phyloP scores from a whole-genome alignment of 2,329 filamentous ascomycete genomes.

The Ophiosphaerella narmari region DNA sequence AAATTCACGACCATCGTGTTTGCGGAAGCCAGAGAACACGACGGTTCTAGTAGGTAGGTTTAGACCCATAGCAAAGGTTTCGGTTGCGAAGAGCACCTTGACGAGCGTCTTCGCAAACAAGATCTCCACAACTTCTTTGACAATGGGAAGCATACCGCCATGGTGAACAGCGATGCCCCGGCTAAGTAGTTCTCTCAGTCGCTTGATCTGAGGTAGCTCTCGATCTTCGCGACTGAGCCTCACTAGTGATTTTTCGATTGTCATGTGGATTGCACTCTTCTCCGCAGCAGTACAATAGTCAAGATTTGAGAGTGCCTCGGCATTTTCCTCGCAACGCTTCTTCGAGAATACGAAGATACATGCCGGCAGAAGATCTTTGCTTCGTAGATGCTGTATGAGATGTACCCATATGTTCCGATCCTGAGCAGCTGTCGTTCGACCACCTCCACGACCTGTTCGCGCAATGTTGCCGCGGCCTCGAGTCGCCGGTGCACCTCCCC shows the following conservation, averaged over 20 bases:
- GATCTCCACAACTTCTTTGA: conserved; percentile 97
- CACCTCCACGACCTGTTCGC: conserved; percentile 80
- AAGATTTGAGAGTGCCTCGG: conserved; percentile 89
- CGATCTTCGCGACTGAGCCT: conserved; percentile 89
- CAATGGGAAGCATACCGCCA: conserved; percentile 89
- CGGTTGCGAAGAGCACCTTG: conserved; percentile 95
- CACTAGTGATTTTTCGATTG: conserved; percentile 91
- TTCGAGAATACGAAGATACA: conserved; percentile 99
- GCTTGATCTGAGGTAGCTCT: conserved; percentile 86
- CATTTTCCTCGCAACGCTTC: conserved; percentile 95
- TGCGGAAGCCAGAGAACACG: conserved; percentile 95
- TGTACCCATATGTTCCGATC: conserved; percentile 98
- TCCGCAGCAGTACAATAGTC: conserved; percentile 93
- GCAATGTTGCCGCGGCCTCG: conserved; percentile 83
- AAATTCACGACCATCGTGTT: conserved; percentile 92
- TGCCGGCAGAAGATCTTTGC: conserved; percentile 82
- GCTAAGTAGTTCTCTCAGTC: conserved; percentile 80
- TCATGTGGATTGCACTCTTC: conserved; percentile 97
- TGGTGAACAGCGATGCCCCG: conserved; percentile 96
- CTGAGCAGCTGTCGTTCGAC: conserved; percentile 86
- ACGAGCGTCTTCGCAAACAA: conserved; percentile 93
- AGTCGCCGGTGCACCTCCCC: conserved; percentile 59
- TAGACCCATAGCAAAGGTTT: conserved; percentile 98
- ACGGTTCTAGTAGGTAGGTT: conserved; percentile 96
- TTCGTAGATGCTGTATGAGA: conserved; percentile 86